Conservation (phyloP, 345 rosid genomes). For the Hevea brasiliensis region DNA sequence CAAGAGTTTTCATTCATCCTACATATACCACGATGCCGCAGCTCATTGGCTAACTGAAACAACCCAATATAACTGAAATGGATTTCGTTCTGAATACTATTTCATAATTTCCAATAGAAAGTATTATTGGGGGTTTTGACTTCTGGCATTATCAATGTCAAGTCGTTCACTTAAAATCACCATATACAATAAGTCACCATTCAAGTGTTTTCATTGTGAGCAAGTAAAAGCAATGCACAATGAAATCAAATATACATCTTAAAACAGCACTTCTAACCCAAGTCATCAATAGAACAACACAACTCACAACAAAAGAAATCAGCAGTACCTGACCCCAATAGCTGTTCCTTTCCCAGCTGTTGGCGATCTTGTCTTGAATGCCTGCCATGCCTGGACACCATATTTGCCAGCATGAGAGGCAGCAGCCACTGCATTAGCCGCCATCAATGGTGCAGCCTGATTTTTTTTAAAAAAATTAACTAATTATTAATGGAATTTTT, state of each 20-base stretch:
- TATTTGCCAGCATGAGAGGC: constrained; percentile 6
- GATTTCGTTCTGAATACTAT: neutral
- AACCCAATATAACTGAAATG: neutral
- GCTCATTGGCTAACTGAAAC: neutral
- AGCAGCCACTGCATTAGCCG: constrained; percentile 4
- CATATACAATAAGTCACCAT: no score
- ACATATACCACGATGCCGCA: neutral
- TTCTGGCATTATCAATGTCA: neutral
- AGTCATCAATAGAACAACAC: neutral
- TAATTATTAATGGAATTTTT: no score
- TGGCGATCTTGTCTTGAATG: constrained; percentile 11
- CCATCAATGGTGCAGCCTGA: constrained; percentile 6
- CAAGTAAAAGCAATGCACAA: neutral
- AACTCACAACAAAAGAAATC: neutral
- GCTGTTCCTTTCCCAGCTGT: neutral
- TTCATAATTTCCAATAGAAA: neutral
- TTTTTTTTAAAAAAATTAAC: no score
- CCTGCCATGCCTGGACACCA: constrained; percentile 12
- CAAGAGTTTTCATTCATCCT: neutral
- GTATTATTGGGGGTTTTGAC: neutral
- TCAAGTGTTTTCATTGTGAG: neutral
- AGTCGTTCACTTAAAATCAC: neutral
- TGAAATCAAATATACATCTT: neutral
- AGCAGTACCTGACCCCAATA: neutral
- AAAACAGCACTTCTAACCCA: neutral